Conservation (phyloP, 202 grass and related monocot genomes). For the Thinopyrum obtusiflorum region DNA sequence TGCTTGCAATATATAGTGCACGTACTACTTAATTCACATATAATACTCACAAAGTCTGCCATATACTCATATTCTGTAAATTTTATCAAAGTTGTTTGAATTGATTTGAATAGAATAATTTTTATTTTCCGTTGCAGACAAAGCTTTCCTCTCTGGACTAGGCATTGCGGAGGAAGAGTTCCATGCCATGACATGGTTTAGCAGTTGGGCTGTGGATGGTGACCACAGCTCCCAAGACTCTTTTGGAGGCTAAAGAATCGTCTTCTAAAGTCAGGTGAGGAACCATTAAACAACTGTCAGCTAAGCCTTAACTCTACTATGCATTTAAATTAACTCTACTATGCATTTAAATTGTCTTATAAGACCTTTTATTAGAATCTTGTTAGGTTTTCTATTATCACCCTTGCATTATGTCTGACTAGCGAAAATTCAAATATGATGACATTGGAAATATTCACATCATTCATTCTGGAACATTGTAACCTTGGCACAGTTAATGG, state of each 20-base stretch:
- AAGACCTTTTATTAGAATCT: too few relatives aligned
- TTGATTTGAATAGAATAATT: background rate
- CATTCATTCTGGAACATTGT: too few relatives aligned
- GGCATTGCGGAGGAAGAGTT: conserved; percentile 66
- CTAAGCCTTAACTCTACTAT: background rate
- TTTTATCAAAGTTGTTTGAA: background rate
- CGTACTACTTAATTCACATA: too few relatives aligned
- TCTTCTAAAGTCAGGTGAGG: conserved; percentile 38
- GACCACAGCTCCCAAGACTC: conserved; percentile 51
- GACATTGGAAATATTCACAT: too few relatives aligned
- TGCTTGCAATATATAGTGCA: too few relatives aligned
- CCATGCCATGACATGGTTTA: conserved; percentile 94
- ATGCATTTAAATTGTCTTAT: conserved; percentile 5
- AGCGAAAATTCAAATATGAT: too few relatives aligned
- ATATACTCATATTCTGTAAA: background rate
- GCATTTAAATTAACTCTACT: background rate
- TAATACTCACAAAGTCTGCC: too few relatives aligned
- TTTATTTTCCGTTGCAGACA: conserved; percentile 49
- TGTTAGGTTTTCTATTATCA: background rate
- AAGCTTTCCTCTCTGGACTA: conserved; percentile 55
- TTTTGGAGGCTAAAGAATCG: conserved; percentile 29
- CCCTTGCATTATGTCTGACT: background rate
- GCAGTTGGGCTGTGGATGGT: conserved; percentile 89
- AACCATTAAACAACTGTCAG: background rate
- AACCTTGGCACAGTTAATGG: too few relatives aligned